These are phyloP conservation scores for Penicillium paradoxum DNA, from an alignment of 495 filamentous ascomycete species.

Conservation along the genomic window DNA sequence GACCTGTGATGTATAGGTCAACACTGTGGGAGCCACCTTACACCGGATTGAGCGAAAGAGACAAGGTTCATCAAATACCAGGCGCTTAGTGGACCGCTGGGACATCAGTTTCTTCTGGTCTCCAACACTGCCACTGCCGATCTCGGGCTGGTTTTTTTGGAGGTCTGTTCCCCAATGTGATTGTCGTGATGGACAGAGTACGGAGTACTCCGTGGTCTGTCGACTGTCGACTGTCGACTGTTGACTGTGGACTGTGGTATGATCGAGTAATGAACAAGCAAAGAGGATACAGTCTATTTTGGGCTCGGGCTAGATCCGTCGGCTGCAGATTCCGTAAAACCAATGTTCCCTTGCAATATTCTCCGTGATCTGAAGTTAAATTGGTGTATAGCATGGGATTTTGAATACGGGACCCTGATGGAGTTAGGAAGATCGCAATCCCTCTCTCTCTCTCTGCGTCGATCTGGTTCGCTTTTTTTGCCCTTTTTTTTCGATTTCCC, in stretches of 20 bases:
- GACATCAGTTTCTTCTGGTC: conserved; percentile 8
- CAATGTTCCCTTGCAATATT: conserved; percentile 14
- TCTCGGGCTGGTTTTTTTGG: conserved; percentile 28
- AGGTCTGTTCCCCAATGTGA: conserved; percentile 2
- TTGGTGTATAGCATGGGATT: conserved; percentile 1
- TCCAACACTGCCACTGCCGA: conserved; percentile 36
- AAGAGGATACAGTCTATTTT: too few relatives aligned
- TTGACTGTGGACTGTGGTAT: too few relatives aligned
- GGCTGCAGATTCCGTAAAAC: conserved; percentile 37
- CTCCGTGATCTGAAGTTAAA: conserved; percentile 26
- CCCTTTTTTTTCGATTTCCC: background rate
- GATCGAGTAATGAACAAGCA: too few relatives aligned
- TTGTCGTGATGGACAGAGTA: conserved; percentile 9
- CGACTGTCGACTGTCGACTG: too few relatives aligned
- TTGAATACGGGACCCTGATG: conserved; percentile 28
- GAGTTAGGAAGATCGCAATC: conserved; percentile 25
- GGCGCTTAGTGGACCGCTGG: background rate
- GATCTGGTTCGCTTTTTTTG: conserved; percentile 24
- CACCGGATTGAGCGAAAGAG: background rate
- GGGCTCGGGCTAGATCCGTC: conserved; percentile 15
- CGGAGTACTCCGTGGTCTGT: too few relatives aligned
- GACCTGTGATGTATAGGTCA: background rate
- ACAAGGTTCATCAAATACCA: conserved; percentile 2
- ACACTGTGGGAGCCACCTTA: background rate
- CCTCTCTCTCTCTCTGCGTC: too few relatives aligned